These are phyloP conservation scores for Brassica hybrid DNA, from an alignment of 441 rosid genomes.

Conservation along the genomic window DNA sequence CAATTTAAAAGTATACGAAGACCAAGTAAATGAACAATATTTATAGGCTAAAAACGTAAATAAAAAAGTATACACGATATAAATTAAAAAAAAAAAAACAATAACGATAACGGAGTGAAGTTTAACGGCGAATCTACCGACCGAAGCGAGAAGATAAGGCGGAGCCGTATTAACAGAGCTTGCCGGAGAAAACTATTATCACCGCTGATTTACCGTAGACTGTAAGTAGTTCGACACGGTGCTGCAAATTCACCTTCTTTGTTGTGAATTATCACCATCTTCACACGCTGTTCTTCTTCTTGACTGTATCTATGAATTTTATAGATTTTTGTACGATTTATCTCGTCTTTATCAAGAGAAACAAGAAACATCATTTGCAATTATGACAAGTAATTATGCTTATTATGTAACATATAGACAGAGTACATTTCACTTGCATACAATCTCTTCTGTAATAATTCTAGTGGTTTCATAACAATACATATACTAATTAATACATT, in stretches of 20 bases:
- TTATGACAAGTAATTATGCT: background rate
- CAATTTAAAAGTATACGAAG: background rate
- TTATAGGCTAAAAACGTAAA: background rate
- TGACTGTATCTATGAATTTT: background rate
- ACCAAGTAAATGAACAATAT: background rate
- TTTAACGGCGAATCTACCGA: constrained; percentile 9
- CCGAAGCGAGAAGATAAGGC: background rate
- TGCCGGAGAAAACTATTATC: background rate
- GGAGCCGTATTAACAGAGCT: background rate
- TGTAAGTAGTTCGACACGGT: background rate
- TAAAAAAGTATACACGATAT: background rate
- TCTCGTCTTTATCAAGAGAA: background rate
- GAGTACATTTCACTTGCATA: background rate
- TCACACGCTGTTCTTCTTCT: background rate
- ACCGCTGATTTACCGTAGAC: background rate
- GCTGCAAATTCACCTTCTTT: background rate
- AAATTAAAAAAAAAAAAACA: too few species aligned
- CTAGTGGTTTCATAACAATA: constrained; percentile 3
- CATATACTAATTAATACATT: background rate
- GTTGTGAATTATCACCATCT: background rate
- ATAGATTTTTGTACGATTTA: background rate
- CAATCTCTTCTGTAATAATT: background rate
- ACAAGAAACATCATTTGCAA: background rate
- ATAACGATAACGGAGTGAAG: constrained; percentile 1
- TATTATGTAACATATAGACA: background rate